A percentile compares a stretch with the other conserved stretches of the same genome.
These are phyloP conservation scores for Akebia trifoliata DNA, from an alignment of 164 flowering plant genomes.

Conservation along the genomic window DNA sequence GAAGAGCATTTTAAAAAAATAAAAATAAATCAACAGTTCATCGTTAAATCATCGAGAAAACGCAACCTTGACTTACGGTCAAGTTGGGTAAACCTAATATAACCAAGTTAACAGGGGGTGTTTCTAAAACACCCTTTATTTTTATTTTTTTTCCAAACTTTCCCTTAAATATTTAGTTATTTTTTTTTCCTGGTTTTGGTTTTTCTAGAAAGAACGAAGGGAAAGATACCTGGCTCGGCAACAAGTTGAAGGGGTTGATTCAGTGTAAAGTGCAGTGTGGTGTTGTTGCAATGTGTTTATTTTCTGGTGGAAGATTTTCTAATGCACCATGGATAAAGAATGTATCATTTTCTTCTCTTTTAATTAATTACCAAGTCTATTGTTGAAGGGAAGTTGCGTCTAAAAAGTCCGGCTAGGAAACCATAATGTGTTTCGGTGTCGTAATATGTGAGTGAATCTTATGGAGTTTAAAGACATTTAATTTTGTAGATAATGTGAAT, in stretches of 20 bases:
- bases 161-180: conserved; percentile 1
- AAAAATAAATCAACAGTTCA: too few species aligned
- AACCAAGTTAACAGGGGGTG: too few species aligned
- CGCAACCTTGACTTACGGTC: too few species aligned
- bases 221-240: conserved; percentile 88
- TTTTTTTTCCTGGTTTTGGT: background rate
- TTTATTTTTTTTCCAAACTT: background rate
- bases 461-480: conserved; percentile 12
- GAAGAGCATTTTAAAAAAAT: too few species aligned
- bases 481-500: conserved; percentile 20
- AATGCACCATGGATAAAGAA: conserved; percentile 4
- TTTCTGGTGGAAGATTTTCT: conserved; percentile 11
- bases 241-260: conserved; percentile 75
- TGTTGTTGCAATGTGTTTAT: conserved; percentile 9
- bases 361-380: background rate
- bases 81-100: too few species aligned
- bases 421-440: conserved; percentile 9
- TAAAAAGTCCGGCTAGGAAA: conserved; percentile 6
- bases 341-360: conserved; percentile 13
- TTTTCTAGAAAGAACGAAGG: conserved; percentile 70
- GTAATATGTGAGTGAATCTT: conserved; percentile 12
- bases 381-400: conserved; percentile 3
- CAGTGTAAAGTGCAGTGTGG: conserved; percentile 35
- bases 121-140: too few species aligned
- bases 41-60: too few species aligned